Evolutionary conservation across 2,329 filamentous ascomycete genomes (phyloP), one percentile per base, ranked within the genome.

Genomic region (Fusarium mangiferae): DNA sequence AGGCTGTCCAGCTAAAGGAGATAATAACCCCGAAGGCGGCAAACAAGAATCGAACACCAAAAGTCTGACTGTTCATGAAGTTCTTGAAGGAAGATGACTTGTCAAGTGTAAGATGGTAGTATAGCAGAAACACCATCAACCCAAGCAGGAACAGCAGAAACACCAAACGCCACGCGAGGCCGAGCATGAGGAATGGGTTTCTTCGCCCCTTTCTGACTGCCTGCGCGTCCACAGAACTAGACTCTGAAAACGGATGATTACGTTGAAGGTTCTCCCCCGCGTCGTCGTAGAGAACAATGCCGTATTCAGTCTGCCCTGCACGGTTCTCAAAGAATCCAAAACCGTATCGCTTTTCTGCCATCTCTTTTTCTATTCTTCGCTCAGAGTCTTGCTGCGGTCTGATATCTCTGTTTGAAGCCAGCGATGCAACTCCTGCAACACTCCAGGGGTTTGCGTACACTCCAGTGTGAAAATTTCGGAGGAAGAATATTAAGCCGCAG

Each of bases 1-100:
- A 80, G 0, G 81, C 78, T 14, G 82, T 79, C 84, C 84, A 87
- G 49, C 81, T 81, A 35, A 86, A 82, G 4, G 84, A 82, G 13
- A 85, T 81, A 8, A 80, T 73, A 9, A 87, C 84, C 14, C 85
- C 85, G 7, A 86, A 66, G 2, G 79, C 76, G 15, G 85, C 84
- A 63, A 85, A 82, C 17, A 86, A 70, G 65, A 87, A 86, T 17
- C 85, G 80, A 7, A 85, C 81, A 6, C 85, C 85, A 62, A 86
- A 85, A 1, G 77, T 80, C 69, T 85, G 81, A 26, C 80, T 79
- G 28, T 84, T 82, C 79, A 86, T 78, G 81, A 70, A 85, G 82
- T 22, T 74, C 71, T 67, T 83, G 80, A 67, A 86, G 80, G 41
- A 55, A 13, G 68, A 75, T n/a, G 67, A 28, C 66, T 76, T 38